Percentiles rank a stretch among this genome's conserved stretches.
phyloP scores from a whole-genome alignment of 1,284 basidiomycete species.

The Malassezia obtusa region DNA sequence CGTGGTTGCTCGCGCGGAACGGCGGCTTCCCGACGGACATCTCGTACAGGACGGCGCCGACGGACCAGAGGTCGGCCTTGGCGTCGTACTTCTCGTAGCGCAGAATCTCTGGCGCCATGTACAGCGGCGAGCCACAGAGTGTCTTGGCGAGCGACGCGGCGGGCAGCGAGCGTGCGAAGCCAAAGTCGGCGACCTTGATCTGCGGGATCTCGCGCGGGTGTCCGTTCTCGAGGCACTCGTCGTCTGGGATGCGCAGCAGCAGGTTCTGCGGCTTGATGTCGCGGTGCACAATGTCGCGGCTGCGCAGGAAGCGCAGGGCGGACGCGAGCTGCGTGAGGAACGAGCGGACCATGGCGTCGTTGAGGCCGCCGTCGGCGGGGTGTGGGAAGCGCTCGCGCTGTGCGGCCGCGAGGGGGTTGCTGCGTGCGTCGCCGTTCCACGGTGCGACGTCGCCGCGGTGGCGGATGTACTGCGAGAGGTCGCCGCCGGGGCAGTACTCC shows the following conservation, averaged over 20 bases:
- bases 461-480: constrained; percentile 86
- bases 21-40: constrained; percentile 88
- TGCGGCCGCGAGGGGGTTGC: constrained; percentile 7
- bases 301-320: constrained; percentile 81
- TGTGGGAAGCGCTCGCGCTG: constrained; percentile 65
- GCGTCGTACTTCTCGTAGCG: constrained; percentile 96
- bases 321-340: constrained; percentile 91
- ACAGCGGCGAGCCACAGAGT: constrained; percentile 89
- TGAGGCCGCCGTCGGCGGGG: constrained; percentile 76
- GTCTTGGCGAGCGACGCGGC: constrained; percentile 92
- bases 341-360: constrained; percentile 79
- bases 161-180: constrained; percentile 85
- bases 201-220: constrained; percentile 64
- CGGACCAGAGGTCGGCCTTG: constrained; percentile 94
- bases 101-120: constrained; percentile 98
- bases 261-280: constrained; percentile 97
- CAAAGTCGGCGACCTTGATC: constrained; percentile 69
- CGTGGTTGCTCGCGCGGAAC: constrained; percentile 88
- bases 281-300: constrained; percentile 81
- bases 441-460: constrained; percentile 29
- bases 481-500: constrained; percentile 91
- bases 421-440: constrained; percentile 16
- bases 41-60: constrained; percentile 91
- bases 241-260: constrained; percentile 70
- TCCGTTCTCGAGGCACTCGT: constrained; percentile 67